phyloP scores from a whole-genome alignment of 345 rosid species.

The Eucalyptus marginata region DNA sequence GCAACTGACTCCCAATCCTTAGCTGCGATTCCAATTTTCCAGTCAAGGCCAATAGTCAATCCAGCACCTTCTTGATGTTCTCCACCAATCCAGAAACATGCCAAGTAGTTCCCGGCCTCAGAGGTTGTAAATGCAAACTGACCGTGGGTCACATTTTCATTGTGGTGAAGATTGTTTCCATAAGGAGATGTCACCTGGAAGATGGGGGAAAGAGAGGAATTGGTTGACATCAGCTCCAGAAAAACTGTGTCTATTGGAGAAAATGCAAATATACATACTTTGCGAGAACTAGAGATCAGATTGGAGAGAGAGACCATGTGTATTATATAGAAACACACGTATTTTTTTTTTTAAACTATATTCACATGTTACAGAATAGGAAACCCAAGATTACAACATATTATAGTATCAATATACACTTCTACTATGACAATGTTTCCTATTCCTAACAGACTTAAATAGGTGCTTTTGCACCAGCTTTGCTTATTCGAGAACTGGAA shows the following conservation, averaged over 20 bases:
- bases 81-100: constrained; percentile 64
- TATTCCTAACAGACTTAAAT: neutral
- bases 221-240: neutral
- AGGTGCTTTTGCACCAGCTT: neutral
- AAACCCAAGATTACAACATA: neutral
- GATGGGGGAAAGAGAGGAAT: neutral
- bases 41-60: constrained; percentile 60
- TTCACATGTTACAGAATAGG: neutral
- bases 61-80: constrained; percentile 13
- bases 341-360: neutral
- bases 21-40: constrained; percentile 85
- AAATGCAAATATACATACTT: neutral
- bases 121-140: constrained; percentile 65
- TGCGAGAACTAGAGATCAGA: neutral
- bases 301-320: neutral
- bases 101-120: constrained; percentile 57
- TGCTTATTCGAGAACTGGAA: neutral
- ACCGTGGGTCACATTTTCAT: constrained; percentile 49
- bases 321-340: neutral
- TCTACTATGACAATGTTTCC: neutral
- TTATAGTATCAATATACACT: neutral
- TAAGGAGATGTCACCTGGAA: constrained; percentile 71
- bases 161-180: constrained; percentile 63
- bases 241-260: neutral
- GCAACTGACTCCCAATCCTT: constrained; percentile 98